A percentile compares a stretch with the other conserved stretches of the same genome.
phyloP scores from a whole-genome alignment of 2,329 filamentous ascomycete species.

The Biscogniauxia sp. region DNA sequence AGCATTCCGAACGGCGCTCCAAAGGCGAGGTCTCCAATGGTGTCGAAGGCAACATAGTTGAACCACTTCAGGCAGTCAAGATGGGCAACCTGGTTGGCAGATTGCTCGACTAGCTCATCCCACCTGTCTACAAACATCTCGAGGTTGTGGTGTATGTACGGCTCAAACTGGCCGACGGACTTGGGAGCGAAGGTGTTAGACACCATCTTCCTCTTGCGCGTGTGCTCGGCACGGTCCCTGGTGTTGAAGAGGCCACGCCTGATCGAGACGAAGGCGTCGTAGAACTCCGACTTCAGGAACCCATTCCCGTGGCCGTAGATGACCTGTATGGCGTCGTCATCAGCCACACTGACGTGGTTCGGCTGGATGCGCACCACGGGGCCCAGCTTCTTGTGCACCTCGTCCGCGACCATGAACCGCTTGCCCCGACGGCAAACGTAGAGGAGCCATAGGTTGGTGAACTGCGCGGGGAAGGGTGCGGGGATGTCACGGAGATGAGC shows the following conservation, averaged over 20 bases:
- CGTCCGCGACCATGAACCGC: slow-evolving; percentile 64
- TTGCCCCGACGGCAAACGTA: slow-evolving; percentile 62
- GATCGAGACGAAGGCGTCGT: slow-evolving; percentile 89
- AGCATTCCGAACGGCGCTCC: slow-evolving; percentile 84
- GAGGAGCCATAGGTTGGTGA: slow-evolving; percentile 81
- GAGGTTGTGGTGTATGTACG: slow-evolving; percentile 81
- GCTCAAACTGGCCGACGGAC: slow-evolving; percentile 79
- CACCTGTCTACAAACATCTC: slow-evolving; percentile 71
- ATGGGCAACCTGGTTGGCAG: slow-evolving; percentile 53
- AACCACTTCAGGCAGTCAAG: slow-evolving; percentile 80
- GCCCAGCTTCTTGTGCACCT: slow-evolving; percentile 71
- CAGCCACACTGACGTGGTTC: slow-evolving; percentile 78
- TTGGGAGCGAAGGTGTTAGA: slow-evolving; percentile 85
- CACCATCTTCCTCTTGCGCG: slow-evolving; percentile 84
- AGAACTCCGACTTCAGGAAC: slow-evolving; percentile 78
- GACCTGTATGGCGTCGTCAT: slow-evolving; percentile 70
- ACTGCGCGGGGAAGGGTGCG: slow-evolving; percentile 60
- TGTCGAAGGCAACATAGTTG: slow-evolving; percentile 62
- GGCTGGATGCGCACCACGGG: slow-evolving; percentile 82
- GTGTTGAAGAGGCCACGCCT: slow-evolving; percentile 87
- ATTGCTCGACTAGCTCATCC: slow-evolving; percentile 56
- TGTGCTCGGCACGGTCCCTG: slow-evolving; percentile 75
- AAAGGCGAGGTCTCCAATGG: slow-evolving; percentile 61
- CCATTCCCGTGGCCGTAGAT: slow-evolving; percentile 82
- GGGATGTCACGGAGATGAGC: slow-evolving; percentile 53